phyloP scores from a whole-genome alignment of 352 stramenopile species.

The Phytophthora pseudosyringae region DNA sequence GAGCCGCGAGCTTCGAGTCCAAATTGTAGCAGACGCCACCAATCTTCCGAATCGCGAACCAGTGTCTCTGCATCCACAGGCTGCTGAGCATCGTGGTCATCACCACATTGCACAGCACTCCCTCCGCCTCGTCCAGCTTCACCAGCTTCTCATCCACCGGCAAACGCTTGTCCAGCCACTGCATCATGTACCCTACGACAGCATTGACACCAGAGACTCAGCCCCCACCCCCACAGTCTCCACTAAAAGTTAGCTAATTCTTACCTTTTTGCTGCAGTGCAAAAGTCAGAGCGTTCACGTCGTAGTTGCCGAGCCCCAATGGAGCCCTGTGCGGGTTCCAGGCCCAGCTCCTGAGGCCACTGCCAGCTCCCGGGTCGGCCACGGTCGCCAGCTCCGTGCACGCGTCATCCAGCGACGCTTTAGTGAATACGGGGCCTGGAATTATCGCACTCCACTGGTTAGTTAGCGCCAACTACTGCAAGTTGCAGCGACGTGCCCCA shows the following conservation, averaged over 20 bases:
- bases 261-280: slow-evolving; percentile 67
- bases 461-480: background rate
- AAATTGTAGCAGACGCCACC: slow-evolving; percentile 72
- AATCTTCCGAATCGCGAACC: slow-evolving; percentile 82
- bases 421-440: slow-evolving; percentile 58
- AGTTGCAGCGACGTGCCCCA: slow-evolving; percentile 10
- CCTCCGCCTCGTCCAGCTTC: slow-evolving; percentile 54
- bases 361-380: slow-evolving; percentile 9
- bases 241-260: background rate
- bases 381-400: slow-evolving; percentile 46
- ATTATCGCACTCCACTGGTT: slow-evolving; percentile 3
- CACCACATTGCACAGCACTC: slow-evolving; percentile 77
- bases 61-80: slow-evolving; percentile 75
- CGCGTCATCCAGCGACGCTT: slow-evolving; percentile 50
- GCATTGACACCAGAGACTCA: background rate
- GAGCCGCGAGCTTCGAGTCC: slow-evolving; percentile 70
- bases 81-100: slow-evolving; percentile 49
- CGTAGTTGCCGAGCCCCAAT: slow-evolving; percentile 81
- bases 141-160: slow-evolving; percentile 46
- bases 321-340: slow-evolving; percentile 74
- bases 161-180: slow-evolving; percentile 77
- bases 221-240: background rate
- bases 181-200: slow-evolving; percentile 58
- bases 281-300: slow-evolving; percentile 77
- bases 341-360: slow-evolving; percentile 33